A percentile compares a stretch with the other conserved stretches of the same genome.
Conservation (phyloP, 805 yeast species). For the Kazachstania taianensis region DNA sequence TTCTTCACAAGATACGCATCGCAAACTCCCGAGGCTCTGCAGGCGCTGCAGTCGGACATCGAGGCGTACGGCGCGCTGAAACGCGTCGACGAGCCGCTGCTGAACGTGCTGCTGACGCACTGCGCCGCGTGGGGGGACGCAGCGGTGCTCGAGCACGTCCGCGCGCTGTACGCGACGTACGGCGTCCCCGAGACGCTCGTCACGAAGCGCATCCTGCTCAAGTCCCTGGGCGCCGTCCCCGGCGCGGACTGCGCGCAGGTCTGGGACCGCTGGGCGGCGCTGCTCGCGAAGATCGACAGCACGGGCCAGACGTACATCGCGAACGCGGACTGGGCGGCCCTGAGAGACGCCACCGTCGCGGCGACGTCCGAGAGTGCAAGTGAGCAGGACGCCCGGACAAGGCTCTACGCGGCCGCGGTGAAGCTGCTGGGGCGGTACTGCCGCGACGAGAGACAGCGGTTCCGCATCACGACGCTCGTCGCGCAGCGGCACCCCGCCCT, state of each 20-base stretch:
- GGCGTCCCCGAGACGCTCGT: conserved; percentile 50
- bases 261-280: conserved; percentile 42
- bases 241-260: conserved; percentile 38
- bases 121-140: conserved; percentile 53
- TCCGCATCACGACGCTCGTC: conserved; percentile 2
- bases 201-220: conserved; percentile 57
- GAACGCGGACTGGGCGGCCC: conserved; percentile 72
- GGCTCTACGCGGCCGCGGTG: conserved; percentile 41
- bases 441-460: conserved; percentile 32
- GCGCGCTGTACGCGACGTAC: conserved; percentile 44
- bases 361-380: neutral
- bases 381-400: conserved; percentile 32
- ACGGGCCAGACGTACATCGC: conserved; percentile 52
- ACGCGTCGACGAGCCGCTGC: conserved; percentile 60
- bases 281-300: conserved; percentile 37
- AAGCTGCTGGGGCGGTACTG: conserved; percentile 35
- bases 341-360: conserved; percentile 56
- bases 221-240: conserved; percentile 52
- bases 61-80: conserved; percentile 35
- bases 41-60: conserved; percentile 43
- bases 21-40: conserved; percentile 41
- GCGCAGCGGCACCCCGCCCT: neutral
- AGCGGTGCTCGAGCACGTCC: conserved; percentile 46
- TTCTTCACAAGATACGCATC: conserved; percentile 47
- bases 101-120: conserved; percentile 58